These are phyloP conservation scores for Teratosphaeria viscida DNA, from an alignment of 2,329 filamentous ascomycete species.

Conservation along the genomic window DNA sequence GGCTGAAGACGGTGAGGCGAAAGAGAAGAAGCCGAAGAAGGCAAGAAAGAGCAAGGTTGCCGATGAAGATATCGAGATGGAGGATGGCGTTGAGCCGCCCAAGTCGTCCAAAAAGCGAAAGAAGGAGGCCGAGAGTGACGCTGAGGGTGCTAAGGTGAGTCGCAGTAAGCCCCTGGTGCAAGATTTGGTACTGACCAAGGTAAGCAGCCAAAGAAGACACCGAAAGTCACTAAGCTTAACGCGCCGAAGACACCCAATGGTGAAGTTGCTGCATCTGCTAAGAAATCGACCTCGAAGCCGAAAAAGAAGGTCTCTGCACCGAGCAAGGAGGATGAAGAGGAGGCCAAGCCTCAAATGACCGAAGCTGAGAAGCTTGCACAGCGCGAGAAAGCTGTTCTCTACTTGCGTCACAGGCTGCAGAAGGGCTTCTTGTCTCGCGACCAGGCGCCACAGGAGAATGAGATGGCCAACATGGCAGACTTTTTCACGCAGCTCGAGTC, in stretches of 20 bases:
- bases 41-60: conserved; percentile 23
- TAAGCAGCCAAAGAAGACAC: conserved; percentile 38
- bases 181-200: conserved; percentile 17
- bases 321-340: conserved; percentile 47
- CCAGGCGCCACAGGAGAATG: conserved; percentile 72
- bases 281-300: conserved; percentile 40
- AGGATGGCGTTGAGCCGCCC: conserved; percentile 48
- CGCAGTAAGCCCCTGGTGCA: neutral
- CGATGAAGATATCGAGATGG: conserved; percentile 43
- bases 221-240: conserved; percentile 39
- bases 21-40: conserved; percentile 40
- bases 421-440: conserved; percentile 84
- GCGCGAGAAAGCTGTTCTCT: conserved; percentile 64
- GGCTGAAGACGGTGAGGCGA: conserved; percentile 41
- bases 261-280: conserved; percentile 22
- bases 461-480: conserved; percentile 69
- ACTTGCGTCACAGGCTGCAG: conserved; percentile 87
- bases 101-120: conserved; percentile 69
- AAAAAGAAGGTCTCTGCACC: conserved; percentile 46
- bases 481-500: conserved; percentile 73
- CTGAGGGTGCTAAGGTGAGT: conserved; percentile 55
- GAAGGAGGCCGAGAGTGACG: conserved; percentile 54
- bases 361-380: conserved; percentile 46
- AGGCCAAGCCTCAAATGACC: conserved; percentile 44
- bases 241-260: conserved; percentile 31